Evolutionary conservation across 1,284 basidiomycete species (phyloP).

Genomic region (Rhodotorula sp.): DNA sequence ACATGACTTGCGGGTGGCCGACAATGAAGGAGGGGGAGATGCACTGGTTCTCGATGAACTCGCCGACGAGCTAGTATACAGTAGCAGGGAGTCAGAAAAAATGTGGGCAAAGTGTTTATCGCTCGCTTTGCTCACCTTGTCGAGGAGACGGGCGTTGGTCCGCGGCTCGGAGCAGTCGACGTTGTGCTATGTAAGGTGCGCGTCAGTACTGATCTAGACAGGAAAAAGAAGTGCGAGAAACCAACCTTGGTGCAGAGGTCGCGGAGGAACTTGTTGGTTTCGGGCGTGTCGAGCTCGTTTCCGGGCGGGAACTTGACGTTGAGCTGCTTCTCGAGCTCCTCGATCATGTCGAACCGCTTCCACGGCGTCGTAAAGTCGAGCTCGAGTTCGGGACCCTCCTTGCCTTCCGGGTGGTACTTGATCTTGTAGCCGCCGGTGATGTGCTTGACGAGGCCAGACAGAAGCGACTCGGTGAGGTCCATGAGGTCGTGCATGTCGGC

Average conservation of each 20-base stretch:
- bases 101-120: background rate
- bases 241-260: constrained; percentile 78
- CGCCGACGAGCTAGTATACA: constrained; percentile 74
- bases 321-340: constrained; percentile 90
- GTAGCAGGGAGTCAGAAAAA: background rate
- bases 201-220: background rate
- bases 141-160: constrained; percentile 90
- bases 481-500: constrained; percentile 99
- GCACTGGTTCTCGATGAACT: constrained; percentile 95
- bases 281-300: constrained; percentile 81
- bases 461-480: constrained; percentile 91
- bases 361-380: constrained; percentile 94
- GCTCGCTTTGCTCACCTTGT: constrained; percentile 67
- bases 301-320: constrained; percentile 89
- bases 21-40: constrained; percentile 97
- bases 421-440: constrained; percentile 82
- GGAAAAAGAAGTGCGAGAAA: background rate
- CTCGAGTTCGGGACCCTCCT: constrained; percentile 62
- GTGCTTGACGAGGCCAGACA: constrained; percentile 88
- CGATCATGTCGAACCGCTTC: constrained; percentile 99
- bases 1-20: constrained; percentile 99
- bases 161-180: constrained; percentile 96
- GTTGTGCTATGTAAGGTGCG: constrained; percentile 63
- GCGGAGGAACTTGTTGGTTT: constrained; percentile 83
- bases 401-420: constrained; percentile 71